Base-by-base conservation (phyloP, 176 grass and related monocot species). In the Avena eriantha region DNA sequence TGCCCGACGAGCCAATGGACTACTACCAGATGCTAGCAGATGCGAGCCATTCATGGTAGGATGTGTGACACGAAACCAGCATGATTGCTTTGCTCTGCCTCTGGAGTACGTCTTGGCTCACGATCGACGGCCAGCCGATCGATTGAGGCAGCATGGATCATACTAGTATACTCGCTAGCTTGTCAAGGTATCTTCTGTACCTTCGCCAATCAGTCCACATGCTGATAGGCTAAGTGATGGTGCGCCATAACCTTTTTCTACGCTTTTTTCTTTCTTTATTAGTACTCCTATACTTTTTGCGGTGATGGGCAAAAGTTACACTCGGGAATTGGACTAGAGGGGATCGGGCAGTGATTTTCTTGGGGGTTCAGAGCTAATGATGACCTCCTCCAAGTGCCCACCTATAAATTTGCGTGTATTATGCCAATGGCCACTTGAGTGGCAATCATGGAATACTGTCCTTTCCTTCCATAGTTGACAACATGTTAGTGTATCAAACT, bases 261-360 rank as follows among this genome's bases (percentile, higher is more conserved):
- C 82, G 17, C 64, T 23, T 33, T 63, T 45, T 45, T 8, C 41
- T 45, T 8, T 45, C 8, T 45, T 8, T 45, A 35, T 35, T 35
- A 35, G 34, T 45, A 4, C 41, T n/a, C n/a, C n/a, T n/a, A n/a
- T 45, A 45, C 41, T 45, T 45, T 18, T 76, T 21, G 6, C 41
- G 1, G 57, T 72, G n/a, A 86, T 76, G 76, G 58, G n/a, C 46
- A 48, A 65, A 67, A 79, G 80, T 6, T 35, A 64, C 55, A 13
- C 66, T 90, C 79, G 80, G 80, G 63, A 83, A 57, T 74, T 87
- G 74, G 73, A 36, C 67, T 31, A 9, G 26, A 69, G 14, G 58
- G 47, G 56, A 1, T 29, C 46, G 22, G 7, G 8, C 33, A 54
- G 22, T 76, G 15, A 63, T 43, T 83, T 83, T 80, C 19, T 7